These are phyloP conservation scores for Lipomyces mesembrius DNA, from an alignment of 805 yeast genomes.

Conservation along the genomic window DNA sequence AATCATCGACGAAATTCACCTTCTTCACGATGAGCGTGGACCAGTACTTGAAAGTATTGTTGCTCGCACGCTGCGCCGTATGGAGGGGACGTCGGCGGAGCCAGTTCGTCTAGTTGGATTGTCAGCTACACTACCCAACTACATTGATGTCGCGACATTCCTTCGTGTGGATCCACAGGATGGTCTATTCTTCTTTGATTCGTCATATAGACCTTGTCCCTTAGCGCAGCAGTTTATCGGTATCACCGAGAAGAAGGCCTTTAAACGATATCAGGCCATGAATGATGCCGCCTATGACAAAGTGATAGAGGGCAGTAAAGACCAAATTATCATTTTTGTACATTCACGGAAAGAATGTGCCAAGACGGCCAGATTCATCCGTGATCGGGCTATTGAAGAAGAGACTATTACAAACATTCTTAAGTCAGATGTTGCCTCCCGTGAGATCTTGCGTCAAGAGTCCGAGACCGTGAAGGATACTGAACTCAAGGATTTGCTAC, in stretches of 20 bases:
- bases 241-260: conserved; percentile 47
- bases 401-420: conserved; percentile 54
- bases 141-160: conserved; percentile 54
- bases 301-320: conserved; percentile 46
- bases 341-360: conserved; percentile 57
- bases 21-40: conserved; percentile 54
- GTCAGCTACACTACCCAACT: conserved; percentile 61
- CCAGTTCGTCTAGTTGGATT: conserved; percentile 52
- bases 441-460: conserved; percentile 30
- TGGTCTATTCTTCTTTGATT: conserved; percentile 70
- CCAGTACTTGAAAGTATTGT: conserved; percentile 55
- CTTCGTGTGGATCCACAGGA: conserved; percentile 74
- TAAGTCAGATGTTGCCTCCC: conserved; percentile 55
- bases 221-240: conserved; percentile 54
- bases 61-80: conserved; percentile 57
- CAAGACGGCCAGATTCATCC: conserved; percentile 51
- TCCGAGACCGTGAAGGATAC: conserved; percentile 28
- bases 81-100: conserved; percentile 78
- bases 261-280: conserved; percentile 79
- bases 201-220: conserved; percentile 55
- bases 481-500: conserved; percentile 31
- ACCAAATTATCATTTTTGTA: conserved; percentile 48
- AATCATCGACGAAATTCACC: conserved; percentile 56
- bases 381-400: conserved; percentile 49
- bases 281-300: conserved; percentile 58